phyloP scores from a whole-genome alignment of 2,329 filamentous ascomycete species.

The Ophiosphaerella narmari region DNA sequence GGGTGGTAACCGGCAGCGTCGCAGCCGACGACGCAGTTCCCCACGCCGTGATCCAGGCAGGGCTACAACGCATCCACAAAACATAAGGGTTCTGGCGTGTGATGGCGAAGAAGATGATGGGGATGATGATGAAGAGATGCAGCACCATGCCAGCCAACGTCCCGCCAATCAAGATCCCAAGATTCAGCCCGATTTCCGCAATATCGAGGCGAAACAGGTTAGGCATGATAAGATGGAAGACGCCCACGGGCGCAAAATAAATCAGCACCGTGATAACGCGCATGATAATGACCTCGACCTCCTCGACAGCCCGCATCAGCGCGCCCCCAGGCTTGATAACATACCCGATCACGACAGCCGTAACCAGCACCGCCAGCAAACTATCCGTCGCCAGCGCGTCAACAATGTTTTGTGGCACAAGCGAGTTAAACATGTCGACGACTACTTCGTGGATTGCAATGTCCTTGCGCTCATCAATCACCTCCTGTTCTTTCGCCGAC shows the following conservation, averaged over 20 bases:
- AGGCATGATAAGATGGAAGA: constrained; percentile 60
- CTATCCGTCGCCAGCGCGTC: constrained; percentile 53
- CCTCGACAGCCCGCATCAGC: constrained; percentile 51
- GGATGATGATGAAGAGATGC: constrained; percentile 55
- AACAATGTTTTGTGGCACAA: constrained; percentile 57
- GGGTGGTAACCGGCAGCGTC: constrained; percentile 57
- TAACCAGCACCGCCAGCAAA: constrained; percentile 55
- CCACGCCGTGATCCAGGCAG: constrained; percentile 61
- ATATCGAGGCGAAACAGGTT: constrained; percentile 58
- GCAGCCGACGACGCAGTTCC: constrained; percentile 59
- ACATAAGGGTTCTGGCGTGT: constrained; percentile 54
- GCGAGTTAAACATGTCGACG: constrained; percentile 55
- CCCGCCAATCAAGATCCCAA: constrained; percentile 57
- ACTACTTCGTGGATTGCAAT: constrained; percentile 51
- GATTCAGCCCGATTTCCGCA: constrained; percentile 53
- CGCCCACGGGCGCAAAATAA: constrained; percentile 56
- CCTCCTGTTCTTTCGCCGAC: constrained; percentile 38
- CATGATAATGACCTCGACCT: constrained; percentile 56
- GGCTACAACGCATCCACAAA: constrained; percentile 55
- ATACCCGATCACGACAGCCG: constrained; percentile 54
- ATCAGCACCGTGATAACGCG: constrained; percentile 56
- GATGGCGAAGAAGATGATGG: constrained; percentile 37
- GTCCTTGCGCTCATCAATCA: constrained; percentile 41
- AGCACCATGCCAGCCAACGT: constrained; percentile 54
- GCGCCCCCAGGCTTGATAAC: constrained; percentile 50